Conservation (phyloP, 2,329 filamentous ascomycete species). For the Alternaria ventricosa region DNA sequence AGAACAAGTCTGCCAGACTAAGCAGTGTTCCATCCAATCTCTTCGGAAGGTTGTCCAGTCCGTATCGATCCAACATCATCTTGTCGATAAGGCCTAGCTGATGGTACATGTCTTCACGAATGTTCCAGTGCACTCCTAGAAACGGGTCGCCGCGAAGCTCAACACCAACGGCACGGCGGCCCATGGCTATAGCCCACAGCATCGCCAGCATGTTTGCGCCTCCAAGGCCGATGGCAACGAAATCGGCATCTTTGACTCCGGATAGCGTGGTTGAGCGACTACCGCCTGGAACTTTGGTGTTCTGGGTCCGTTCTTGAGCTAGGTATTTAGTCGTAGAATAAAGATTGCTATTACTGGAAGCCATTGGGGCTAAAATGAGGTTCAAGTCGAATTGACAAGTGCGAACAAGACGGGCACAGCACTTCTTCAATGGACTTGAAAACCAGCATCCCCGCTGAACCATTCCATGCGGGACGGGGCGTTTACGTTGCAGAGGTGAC, state of each 20-base stretch:
- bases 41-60: conserved; percentile 14
- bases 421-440: not conserved
- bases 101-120: conserved; percentile 26
- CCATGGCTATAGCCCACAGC: conserved; percentile 24
- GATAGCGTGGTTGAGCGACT: conserved; percentile 6
- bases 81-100: conserved; percentile 26
- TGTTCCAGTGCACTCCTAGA: conserved; percentile 28
- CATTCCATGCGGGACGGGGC: not conserved
- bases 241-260: conserved; percentile 24
- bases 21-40: conserved; percentile 19
- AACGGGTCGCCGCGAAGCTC: conserved; percentile 24
- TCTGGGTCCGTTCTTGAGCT: conserved; percentile 8
- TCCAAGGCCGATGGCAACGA: conserved; percentile 24
- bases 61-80: conserved; percentile 24
- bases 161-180: conserved; percentile 20
- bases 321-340: conserved; percentile 8
- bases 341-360: not conserved
- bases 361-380: not conserved
- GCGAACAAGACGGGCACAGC: not conserved
- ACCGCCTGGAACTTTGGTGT: conserved; percentile 1
- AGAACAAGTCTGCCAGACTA: conserved; percentile 18
- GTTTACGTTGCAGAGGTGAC: not conserved
- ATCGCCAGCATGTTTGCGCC: conserved; percentile 27
- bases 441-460: not conserved
- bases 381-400: not conserved